phyloP scores from a whole-genome alignment of 116 monocot species.

The Papilionanthe hybrid region DNA sequence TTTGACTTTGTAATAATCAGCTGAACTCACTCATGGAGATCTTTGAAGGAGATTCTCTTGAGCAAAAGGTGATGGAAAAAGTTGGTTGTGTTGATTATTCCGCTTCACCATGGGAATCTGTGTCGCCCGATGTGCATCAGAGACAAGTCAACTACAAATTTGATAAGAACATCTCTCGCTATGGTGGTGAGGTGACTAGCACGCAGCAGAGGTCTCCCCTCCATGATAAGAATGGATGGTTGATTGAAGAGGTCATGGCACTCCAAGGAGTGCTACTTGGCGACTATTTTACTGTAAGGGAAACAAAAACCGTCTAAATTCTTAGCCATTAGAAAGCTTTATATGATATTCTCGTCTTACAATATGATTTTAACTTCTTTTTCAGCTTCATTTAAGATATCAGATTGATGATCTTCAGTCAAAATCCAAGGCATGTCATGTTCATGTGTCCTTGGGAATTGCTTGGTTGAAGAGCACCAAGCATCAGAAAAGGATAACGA shows the following conservation, averaged over 20 bases:
- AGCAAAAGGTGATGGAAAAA: slow-evolving; percentile 68
- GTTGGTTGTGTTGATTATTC: slow-evolving; percentile 75
- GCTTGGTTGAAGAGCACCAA: slow-evolving; percentile 88
- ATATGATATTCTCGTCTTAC: neutral
- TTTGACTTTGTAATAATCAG: slow-evolving; percentile 21
- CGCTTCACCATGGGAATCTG: slow-evolving; percentile 57
- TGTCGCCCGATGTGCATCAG: slow-evolving; percentile 54
- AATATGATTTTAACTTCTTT: neutral
- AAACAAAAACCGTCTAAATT: neutral
- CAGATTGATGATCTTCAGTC: slow-evolving; percentile 52
- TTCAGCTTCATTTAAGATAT: slow-evolving; percentile 84
- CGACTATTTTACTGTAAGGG: slow-evolving; percentile 76
- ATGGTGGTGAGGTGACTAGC: slow-evolving; percentile 71
- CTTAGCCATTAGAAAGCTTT: neutral
- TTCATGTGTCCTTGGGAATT: slow-evolving; percentile 61
- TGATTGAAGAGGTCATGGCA: slow-evolving; percentile 85
- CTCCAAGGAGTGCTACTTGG: slow-evolving; percentile 69
- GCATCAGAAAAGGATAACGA: slow-evolving; percentile 76
- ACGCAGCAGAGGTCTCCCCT: slow-evolving; percentile 74
- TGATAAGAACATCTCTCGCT: slow-evolving; percentile 44
- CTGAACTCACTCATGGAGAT: slow-evolving; percentile 65
- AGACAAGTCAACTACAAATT: slow-evolving; percentile 76
- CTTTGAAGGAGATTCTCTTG: slow-evolving; percentile 67
- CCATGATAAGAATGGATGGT: slow-evolving; percentile 69
- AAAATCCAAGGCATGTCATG: slow-evolving; percentile 65